Evolutionary conservation across 768 basidiomycete genomes (phyloP).

Genomic region (Leccinum disarticulatum): DNA sequence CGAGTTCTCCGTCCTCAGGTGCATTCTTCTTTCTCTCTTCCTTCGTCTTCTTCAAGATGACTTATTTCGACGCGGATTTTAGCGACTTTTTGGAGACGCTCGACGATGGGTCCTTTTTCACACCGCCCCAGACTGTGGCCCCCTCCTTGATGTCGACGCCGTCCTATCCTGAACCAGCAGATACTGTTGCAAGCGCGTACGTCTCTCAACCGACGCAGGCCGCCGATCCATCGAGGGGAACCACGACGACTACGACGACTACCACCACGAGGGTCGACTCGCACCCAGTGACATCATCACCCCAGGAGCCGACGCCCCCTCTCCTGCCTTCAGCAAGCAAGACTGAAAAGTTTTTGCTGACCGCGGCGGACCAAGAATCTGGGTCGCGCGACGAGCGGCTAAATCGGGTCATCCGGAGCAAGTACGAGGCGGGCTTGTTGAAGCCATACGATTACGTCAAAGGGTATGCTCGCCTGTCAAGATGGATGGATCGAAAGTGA

Average conservation of each 20-base stretch:
- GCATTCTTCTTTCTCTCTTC: constrained; percentile 26
- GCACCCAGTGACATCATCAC: constrained; percentile 3
- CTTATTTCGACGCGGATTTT: neutral
- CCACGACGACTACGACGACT: neutral
- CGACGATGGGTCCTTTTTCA: constrained; percentile 82
- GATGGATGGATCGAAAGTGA: constrained; percentile 96
- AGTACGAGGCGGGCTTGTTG: constrained; percentile 93
- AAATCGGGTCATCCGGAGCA: constrained; percentile 91
- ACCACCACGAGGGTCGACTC: constrained; percentile 22
- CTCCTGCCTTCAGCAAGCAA: constrained; percentile 74
- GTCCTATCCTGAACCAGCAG: constrained; percentile 19
- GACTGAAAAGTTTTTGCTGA: constrained; percentile 69
- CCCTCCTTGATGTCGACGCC: constrained; percentile 44
- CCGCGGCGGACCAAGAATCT: constrained; percentile 91
- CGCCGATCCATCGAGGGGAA: constrained; percentile 23
- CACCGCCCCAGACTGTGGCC: constrained; percentile 47
- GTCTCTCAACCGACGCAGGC: constrained; percentile 14
- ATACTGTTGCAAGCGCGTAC: constrained; percentile 16
- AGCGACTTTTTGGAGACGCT: constrained; percentile 39
- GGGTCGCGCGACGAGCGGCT: constrained; percentile 85
- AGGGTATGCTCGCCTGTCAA: constrained; percentile 85
- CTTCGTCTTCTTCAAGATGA: neutral
- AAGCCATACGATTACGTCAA: constrained; percentile 98
- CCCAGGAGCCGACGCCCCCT: constrained; percentile 41
- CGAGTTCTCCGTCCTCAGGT: constrained; percentile 83